phyloP scores from a whole-genome alignment of 163 green algal species.

The Scenedesmus sp. region DNA sequence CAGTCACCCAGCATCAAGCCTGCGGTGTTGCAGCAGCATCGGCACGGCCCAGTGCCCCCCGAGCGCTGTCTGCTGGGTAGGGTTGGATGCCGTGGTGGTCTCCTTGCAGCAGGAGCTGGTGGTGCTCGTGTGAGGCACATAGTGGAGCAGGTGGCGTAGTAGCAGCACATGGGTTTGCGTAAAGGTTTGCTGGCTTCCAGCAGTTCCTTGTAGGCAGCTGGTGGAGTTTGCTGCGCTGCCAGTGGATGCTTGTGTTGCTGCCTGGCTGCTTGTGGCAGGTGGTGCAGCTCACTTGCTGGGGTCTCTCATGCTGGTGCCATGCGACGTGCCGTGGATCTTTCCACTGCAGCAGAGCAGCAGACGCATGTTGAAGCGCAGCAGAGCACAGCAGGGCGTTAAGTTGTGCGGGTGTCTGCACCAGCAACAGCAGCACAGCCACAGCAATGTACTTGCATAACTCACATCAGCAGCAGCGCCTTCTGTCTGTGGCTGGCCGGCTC shows the following conservation, averaged over 20 bases:
- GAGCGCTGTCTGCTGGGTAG: background rate
- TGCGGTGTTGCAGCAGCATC: background rate
- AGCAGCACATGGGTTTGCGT: background rate
- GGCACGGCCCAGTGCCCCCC: too few species aligned
- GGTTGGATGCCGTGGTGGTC: background rate
- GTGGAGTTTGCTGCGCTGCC: background rate
- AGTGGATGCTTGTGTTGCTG: background rate
- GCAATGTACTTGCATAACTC: background rate
- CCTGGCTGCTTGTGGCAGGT: background rate
- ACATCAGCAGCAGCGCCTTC: background rate
- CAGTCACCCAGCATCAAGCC: background rate
- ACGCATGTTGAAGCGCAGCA: background rate
- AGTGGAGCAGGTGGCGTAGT: background rate
- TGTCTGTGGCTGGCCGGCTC: background rate
- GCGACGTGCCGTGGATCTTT: constrained; percentile 42
- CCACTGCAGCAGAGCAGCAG: constrained; percentile 25
- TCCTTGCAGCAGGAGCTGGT: background rate
- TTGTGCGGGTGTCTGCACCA: too few species aligned
- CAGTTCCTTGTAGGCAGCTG: background rate
- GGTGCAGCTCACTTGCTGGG: background rate
- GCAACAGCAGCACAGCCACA: background rate
- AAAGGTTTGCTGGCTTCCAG: background rate
- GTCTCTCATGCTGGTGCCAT: constrained; percentile 48
- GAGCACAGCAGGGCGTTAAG: background rate
- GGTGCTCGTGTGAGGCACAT: background rate